Conservation (phyloP, 192 early-diverging fungal species). For the Kappamyces sp. region DNA sequence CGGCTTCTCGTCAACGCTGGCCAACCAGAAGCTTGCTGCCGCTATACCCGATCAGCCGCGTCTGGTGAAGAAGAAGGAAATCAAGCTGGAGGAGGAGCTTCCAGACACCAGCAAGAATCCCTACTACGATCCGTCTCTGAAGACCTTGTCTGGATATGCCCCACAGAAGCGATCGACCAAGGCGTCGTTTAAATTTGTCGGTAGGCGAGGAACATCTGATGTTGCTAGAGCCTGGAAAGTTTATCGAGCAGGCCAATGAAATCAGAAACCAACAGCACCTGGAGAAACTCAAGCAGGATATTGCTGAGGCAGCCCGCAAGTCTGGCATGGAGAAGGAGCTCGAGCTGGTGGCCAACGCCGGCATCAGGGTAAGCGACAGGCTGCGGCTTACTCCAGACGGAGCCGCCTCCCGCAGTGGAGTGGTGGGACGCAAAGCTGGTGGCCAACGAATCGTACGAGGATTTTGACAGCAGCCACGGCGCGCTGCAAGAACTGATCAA, state of each 20-base stretch:
- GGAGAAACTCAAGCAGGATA: slow-evolving; percentile 66
- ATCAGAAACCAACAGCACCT: slow-evolving; percentile 63
- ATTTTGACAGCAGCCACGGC: slow-evolving; percentile 31
- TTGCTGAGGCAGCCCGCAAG: slow-evolving; percentile 64
- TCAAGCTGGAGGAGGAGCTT: slow-evolving; percentile 34
- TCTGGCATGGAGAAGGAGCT: slow-evolving; percentile 69
- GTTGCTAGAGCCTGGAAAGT: slow-evolving; percentile 81
- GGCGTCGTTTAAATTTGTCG: too few species aligned
- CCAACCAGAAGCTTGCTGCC: slow-evolving; percentile 57
- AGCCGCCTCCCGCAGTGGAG: slow-evolving; percentile 73
- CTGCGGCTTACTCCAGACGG: slow-evolving; percentile 36
- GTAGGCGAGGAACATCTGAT: slow-evolving; percentile 41
- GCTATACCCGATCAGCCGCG: slow-evolving; percentile 21
- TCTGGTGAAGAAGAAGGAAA: slow-evolving; percentile 12
- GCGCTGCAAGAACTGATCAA: slow-evolving; percentile 56
- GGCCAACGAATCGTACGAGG: slow-evolving; percentile 66
- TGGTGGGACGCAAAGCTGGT: slow-evolving; percentile 95
- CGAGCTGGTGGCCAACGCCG: slow-evolving; percentile 64
- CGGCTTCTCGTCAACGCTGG: slow-evolving; percentile 57
- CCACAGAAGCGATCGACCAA: slow-evolving; percentile 30
- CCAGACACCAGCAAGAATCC: slow-evolving; percentile 76
- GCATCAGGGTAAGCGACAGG: slow-evolving; percentile 46
- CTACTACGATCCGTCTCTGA: slow-evolving; percentile 74
- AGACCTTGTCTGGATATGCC: slow-evolving; percentile 25
- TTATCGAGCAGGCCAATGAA: slow-evolving; percentile 73